Conservation (phyloP, 2,329 filamentous ascomycete species). For the Fusarium hainanense region DNA sequence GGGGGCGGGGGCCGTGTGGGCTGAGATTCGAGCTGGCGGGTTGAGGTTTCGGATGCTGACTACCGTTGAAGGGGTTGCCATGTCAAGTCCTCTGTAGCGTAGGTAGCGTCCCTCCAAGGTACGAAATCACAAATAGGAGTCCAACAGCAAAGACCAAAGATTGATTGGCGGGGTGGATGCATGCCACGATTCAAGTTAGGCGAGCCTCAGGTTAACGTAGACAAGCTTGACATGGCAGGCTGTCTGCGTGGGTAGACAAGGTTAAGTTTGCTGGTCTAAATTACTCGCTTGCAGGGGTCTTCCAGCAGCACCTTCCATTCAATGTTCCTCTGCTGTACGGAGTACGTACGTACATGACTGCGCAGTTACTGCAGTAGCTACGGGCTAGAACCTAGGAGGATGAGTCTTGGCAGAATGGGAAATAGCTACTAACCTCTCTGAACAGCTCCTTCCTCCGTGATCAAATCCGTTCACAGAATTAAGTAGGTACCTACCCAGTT, state of each 20-base stretch:
- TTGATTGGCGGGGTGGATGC: constrained; percentile 31
- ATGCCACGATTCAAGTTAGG: constrained; percentile 34
- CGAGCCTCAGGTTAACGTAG: constrained; percentile 37
- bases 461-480: background rate
- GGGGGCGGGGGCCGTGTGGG: constrained; percentile 40
- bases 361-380: background rate
- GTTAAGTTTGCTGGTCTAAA: constrained; percentile 22
- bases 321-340: background rate
- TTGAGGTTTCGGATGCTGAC: constrained; percentile 40
- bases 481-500: background rate
- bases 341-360: background rate
- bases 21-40: constrained; percentile 46
- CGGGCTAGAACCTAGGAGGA: background rate
- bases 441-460: background rate
- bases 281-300: constrained; percentile 29
- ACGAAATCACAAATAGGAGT: constrained; percentile 34
- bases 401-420: background rate
- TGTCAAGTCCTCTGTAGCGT: background rate
- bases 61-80: constrained; percentile 33
- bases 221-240: constrained; percentile 6
- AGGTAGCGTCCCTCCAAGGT: background rate
- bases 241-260: constrained; percentile 12
- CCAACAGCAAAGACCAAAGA: constrained; percentile 16
- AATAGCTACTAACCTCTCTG: background rate
- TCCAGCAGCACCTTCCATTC: background rate